Evolutionary conservation across 2,329 filamentous ascomycete genomes (phyloP).

Genomic region (Phoma herbarum): DNA sequence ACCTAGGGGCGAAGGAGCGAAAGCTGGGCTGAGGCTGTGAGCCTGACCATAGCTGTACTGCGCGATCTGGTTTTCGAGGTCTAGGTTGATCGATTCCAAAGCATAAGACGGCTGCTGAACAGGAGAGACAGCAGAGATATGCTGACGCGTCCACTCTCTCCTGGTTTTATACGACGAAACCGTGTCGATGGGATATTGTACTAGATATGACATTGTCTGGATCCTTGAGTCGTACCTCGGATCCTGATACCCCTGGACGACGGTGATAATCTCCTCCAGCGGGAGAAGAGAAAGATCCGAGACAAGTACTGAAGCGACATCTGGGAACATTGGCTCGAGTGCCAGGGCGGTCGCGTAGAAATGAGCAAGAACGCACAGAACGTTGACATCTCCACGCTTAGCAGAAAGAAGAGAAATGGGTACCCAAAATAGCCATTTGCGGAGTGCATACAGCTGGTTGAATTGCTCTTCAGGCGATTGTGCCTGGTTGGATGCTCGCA

Average conservation of each 20-base stretch:
- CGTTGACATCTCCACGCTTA: constrained; percentile 76
- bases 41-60: constrained; percentile 50
- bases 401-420: constrained; percentile 84
- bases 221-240: constrained; percentile 53
- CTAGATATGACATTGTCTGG: constrained; percentile 56
- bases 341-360: constrained; percentile 89
- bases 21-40: constrained; percentile 59
- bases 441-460: constrained; percentile 84
- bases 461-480: constrained; percentile 80
- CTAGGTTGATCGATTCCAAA: constrained; percentile 52
- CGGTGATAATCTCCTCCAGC: constrained; percentile 84
- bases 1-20: constrained; percentile 57
- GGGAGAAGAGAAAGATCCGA: constrained; percentile 74
- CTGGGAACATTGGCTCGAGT: constrained; percentile 89
- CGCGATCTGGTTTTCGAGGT: constrained; percentile 52
- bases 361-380: constrained; percentile 85
- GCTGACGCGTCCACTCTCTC: constrained; percentile 52
- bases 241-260: constrained; percentile 64
- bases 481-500: constrained; percentile 53
- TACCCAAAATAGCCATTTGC: constrained; percentile 96
- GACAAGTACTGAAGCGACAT: constrained; percentile 86
- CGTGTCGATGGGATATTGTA: constrained; percentile 57
- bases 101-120: constrained; percentile 50
- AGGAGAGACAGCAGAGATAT: constrained; percentile 43
- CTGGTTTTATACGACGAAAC: constrained; percentile 54